A percentile compares a stretch with the other conserved stretches of the same genome.
phyloP scores from a whole-genome alignment of 2,329 filamentous ascomycete species.

The Arthroderma sp. region DNA sequence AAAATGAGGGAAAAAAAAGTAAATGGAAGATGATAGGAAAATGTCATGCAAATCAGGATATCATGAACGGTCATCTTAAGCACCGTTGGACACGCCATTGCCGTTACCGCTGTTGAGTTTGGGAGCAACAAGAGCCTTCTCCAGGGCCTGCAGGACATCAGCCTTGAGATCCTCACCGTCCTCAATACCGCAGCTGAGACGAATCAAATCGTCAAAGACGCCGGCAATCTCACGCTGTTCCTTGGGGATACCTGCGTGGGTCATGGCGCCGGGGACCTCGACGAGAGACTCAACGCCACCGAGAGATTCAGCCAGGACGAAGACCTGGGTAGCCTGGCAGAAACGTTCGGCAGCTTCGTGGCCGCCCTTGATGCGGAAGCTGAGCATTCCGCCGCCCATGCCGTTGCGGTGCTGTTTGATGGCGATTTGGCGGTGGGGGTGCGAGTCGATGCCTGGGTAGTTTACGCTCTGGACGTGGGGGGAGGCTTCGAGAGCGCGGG shows the following conservation, averaged over 20 bases:
- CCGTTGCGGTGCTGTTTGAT: conserved; percentile 84
- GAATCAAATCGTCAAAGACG: conserved; percentile 86
- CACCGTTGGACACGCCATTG: conserved; percentile 15
- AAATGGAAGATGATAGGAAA: background rate
- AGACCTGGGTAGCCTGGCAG: conserved; percentile 79
- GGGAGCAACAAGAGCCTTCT: conserved; percentile 52
- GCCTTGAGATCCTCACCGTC: conserved; percentile 71
- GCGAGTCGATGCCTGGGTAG: conserved; percentile 82
- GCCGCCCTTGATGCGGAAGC: conserved; percentile 84
- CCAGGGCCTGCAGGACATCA: conserved; percentile 73
- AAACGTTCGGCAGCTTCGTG: conserved; percentile 77
- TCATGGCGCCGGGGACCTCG: conserved; percentile 92
- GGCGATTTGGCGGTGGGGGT: conserved; percentile 75
- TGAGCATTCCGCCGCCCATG: conserved; percentile 94
- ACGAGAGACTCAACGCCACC: conserved; percentile 86
- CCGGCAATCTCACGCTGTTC: conserved; percentile 85
- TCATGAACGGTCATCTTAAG: background rate
- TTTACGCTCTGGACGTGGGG: conserved; percentile 80
- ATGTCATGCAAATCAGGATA: background rate
- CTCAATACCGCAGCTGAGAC: conserved; percentile 88
- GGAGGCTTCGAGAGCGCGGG: conserved; percentile 63
- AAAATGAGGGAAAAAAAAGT: background rate
- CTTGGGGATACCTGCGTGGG: conserved; percentile 84
- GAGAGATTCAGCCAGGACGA: conserved; percentile 83
- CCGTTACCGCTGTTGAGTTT: conserved; percentile 30